Evolutionary conservation across 2,329 filamentous ascomycete genomes (phyloP).

Genomic region (Leptographium procerum): DNA sequence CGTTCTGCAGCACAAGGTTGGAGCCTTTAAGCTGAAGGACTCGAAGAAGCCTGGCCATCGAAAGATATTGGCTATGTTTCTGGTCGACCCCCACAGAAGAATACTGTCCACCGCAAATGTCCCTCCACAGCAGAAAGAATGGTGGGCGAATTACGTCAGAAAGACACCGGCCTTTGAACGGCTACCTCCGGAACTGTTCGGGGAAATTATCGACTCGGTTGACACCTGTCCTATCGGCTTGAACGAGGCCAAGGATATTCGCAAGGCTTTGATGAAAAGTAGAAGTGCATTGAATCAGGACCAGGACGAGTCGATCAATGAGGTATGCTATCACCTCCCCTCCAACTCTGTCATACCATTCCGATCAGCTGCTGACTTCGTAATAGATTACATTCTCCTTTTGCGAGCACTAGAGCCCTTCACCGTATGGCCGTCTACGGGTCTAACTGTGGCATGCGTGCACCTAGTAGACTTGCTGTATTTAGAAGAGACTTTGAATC

Average conservation of each 20-base stretch:
- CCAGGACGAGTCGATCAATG: background rate
- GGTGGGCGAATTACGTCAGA: constrained; percentile 19
- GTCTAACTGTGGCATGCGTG: too few relatives aligned
- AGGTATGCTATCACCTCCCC: background rate
- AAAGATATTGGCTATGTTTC: constrained; percentile 44
- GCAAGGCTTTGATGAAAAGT: constrained; percentile 15
- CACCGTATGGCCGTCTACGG: too few relatives aligned
- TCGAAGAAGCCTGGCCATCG: constrained; percentile 39
- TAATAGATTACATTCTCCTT: background rate
- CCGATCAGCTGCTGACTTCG: too few relatives aligned
- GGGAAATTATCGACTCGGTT: constrained; percentile 14
- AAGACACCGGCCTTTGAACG: background rate
- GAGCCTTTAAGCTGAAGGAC: constrained; percentile 38
- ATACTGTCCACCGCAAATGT: constrained; percentile 33
- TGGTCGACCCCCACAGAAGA: constrained; percentile 42
- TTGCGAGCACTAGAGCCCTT: background rate
- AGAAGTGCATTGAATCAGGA: constrained; percentile 6
- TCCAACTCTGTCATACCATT: background rate
- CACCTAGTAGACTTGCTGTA: too few relatives aligned
- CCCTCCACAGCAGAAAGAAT: constrained; percentile 26
- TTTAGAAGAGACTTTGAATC: too few relatives aligned
- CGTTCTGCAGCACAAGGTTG: constrained; percentile 35
- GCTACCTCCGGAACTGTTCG: constrained; percentile 18
- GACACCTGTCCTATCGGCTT: constrained; percentile 16
- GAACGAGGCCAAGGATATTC: constrained; percentile 13